A percentile compares a stretch with the other conserved stretches of the same genome.
Conservation (phyloP, 768 basidiomycete genomes). For the Calocera viscosa region DNA sequence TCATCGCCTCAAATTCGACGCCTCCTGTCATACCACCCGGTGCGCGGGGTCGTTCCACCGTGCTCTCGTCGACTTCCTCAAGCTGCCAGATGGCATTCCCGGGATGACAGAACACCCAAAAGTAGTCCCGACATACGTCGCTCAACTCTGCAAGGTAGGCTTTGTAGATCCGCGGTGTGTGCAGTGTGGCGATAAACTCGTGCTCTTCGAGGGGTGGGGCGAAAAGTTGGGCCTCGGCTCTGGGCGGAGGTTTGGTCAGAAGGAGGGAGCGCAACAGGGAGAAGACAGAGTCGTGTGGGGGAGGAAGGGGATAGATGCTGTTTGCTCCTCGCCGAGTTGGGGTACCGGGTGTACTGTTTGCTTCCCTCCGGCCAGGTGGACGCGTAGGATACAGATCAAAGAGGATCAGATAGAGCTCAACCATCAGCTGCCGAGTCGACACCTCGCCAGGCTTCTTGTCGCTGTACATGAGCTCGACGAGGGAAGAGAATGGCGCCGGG, state of each 20-base stretch:
- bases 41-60: constrained; percentile 80
- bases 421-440: constrained; percentile 74
- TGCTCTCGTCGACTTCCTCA: constrained; percentile 65
- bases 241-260: constrained; percentile 33
- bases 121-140: constrained; percentile 86
- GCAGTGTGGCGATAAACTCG: constrained; percentile 64
- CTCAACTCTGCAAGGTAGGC: constrained; percentile 70
- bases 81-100: constrained; percentile 86
- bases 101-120: constrained; percentile 95
- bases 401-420: constrained; percentile 72
- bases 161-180: constrained; percentile 62
- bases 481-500: constrained; percentile 75
- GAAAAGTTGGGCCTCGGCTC: constrained; percentile 22
- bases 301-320: constrained; percentile 38
- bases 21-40: constrained; percentile 98
- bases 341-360: constrained; percentile 25
- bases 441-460: constrained; percentile 98
- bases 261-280: constrained; percentile 62
- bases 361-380: constrained; percentile 25
- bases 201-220: constrained; percentile 60
- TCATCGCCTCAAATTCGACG: constrained; percentile 95
- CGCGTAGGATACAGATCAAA: constrained; percentile 73
- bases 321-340: constrained; percentile 21
- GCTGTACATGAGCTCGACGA: constrained; percentile 77
- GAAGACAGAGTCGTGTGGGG: constrained; percentile 59